A percentile compares a stretch with the other conserved stretches of the same genome.
phyloP scores from a whole-genome alignment of 2,329 filamentous ascomycete species.

The Fusarium pseudograminearum region DNA sequence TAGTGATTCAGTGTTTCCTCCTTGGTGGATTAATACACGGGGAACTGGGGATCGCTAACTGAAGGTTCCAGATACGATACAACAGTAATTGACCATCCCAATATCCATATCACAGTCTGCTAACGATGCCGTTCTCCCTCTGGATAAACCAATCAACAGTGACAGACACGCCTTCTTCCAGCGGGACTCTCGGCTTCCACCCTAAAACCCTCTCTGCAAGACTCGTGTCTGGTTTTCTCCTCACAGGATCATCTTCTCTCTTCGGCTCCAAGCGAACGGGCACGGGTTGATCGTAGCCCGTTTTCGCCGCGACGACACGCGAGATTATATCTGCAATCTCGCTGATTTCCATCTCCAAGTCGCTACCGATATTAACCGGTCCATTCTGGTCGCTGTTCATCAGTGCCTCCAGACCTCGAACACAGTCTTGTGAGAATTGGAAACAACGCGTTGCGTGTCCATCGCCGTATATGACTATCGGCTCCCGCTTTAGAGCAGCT shows the following conservation, averaged over 20 bases:
- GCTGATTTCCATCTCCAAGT: slow-evolving; percentile 29
- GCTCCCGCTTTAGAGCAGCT: slow-evolving; percentile 27
- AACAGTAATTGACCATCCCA: not conserved
- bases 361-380: slow-evolving; percentile 38
- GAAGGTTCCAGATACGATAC: not conserved
- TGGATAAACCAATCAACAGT: slow-evolving; percentile 41
- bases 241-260: slow-evolving; percentile 36
- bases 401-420: slow-evolving; percentile 20
- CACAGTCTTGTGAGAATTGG: slow-evolving; percentile 28
- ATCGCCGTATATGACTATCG: slow-evolving; percentile 37
- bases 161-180: slow-evolving; percentile 30
- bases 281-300: slow-evolving; percentile 8
- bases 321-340: slow-evolving; percentile 34
- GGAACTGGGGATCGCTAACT: not conserved
- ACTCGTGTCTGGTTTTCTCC: slow-evolving; percentile 30
- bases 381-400: slow-evolving; percentile 39
- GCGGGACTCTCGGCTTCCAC: slow-evolving; percentile 20
- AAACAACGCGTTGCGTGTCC: slow-evolving; percentile 36
- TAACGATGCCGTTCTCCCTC: slow-evolving; percentile 11
- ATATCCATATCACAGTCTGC: slow-evolving; percentile 12
- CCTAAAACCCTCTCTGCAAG: slow-evolving; percentile 26
- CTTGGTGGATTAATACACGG: not conserved
- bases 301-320: slow-evolving; percentile 26
- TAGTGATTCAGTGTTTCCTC: not conserved
- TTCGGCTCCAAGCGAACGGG: slow-evolving; percentile 21